phyloP scores from a whole-genome alignment of 352 stramenopile genomes.

The Globisporangium ultimum region DNA sequence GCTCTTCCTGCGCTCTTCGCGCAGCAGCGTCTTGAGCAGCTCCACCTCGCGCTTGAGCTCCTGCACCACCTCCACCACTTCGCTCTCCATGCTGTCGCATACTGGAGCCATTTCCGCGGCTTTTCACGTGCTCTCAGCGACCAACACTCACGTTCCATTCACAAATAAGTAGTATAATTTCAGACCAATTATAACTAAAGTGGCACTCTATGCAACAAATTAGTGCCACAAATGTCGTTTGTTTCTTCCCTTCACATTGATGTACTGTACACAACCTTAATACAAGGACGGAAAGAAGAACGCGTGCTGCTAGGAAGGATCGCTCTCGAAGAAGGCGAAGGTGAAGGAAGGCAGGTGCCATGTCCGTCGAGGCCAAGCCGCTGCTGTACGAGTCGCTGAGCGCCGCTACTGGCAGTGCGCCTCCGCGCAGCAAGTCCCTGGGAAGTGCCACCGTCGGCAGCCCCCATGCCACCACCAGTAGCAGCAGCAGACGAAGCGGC shows the following conservation, averaged over 20 bases:
- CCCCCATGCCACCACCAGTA: not conserved
- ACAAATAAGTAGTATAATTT: not conserved
- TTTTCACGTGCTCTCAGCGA: conserved; percentile 2
- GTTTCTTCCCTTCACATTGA: not conserved
- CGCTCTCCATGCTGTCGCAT: not conserved
- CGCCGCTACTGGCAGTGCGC: not conserved
- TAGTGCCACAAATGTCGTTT: too few relatives aligned
- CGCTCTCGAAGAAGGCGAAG: not conserved
- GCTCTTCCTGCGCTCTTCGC: conserved; percentile 39
- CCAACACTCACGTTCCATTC: conserved; percentile 1
- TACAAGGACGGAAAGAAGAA: conserved; percentile 3
- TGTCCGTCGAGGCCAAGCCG: conserved; percentile 31
- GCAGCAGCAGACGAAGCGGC: not conserved
- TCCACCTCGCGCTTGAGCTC: conserved; percentile 55
- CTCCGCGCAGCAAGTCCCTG: not conserved
- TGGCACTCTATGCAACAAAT: too few relatives aligned
- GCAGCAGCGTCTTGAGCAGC: conserved; percentile 36
- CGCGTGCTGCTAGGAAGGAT: not conserved
- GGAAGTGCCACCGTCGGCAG: conserved; percentile 1
- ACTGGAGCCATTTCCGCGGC: not conserved
- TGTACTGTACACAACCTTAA: not conserved
- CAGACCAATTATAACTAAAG: too few relatives aligned
- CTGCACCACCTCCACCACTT: conserved; percentile 36
- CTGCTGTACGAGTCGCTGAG: conserved; percentile 33
- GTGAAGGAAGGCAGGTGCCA: not conserved